These are phyloP conservation scores for Clarireedia hainanense DNA, from an alignment of 2,329 filamentous ascomycete species.

Conservation along the genomic window DNA sequence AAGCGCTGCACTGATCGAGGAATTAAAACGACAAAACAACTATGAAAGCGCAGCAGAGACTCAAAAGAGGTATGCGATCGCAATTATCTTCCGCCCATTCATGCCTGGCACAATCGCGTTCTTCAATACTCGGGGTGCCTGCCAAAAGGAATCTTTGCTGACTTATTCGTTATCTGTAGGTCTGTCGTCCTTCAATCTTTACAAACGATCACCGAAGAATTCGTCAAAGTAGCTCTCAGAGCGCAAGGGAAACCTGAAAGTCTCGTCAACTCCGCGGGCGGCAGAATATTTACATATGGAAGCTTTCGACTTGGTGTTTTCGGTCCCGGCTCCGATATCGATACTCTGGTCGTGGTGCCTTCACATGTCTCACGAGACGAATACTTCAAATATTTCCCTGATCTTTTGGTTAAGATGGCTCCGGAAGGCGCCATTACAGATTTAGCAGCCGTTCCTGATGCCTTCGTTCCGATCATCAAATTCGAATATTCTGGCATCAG, in stretches of 20 bases:
- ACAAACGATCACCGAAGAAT: constrained; percentile 74
- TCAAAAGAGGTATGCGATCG: constrained; percentile 58
- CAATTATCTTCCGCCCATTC: background rate
- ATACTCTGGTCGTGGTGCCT: constrained; percentile 87
- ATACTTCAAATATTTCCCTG: constrained; percentile 87
- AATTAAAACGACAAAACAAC: constrained; percentile 82
- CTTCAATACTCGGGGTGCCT: background rate
- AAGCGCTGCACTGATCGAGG: constrained; percentile 72
- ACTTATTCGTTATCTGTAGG: constrained; percentile 35
- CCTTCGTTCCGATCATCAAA: constrained; percentile 96
- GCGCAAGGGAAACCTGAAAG: constrained; percentile 57
- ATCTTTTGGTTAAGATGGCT: constrained; percentile 67
- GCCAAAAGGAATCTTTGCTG: background rate
- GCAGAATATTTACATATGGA: constrained; percentile 92
- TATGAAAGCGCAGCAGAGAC: constrained; percentile 83
- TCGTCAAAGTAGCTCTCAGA: constrained; percentile 67
- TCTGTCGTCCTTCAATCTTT: constrained; percentile 63
- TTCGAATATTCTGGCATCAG: constrained; percentile 86
- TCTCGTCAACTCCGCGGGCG: constrained; percentile 75
- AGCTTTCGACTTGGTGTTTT: constrained; percentile 93
- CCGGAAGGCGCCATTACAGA: constrained; percentile 74
- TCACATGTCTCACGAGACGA: constrained; percentile 83
- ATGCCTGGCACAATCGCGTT: background rate
- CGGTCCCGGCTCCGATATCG: constrained; percentile 94
- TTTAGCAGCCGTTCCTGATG: constrained; percentile 77